Evolutionary conservation across 345 rosid genomes (phyloP).

Genomic region (Trapa incisa): DNA sequence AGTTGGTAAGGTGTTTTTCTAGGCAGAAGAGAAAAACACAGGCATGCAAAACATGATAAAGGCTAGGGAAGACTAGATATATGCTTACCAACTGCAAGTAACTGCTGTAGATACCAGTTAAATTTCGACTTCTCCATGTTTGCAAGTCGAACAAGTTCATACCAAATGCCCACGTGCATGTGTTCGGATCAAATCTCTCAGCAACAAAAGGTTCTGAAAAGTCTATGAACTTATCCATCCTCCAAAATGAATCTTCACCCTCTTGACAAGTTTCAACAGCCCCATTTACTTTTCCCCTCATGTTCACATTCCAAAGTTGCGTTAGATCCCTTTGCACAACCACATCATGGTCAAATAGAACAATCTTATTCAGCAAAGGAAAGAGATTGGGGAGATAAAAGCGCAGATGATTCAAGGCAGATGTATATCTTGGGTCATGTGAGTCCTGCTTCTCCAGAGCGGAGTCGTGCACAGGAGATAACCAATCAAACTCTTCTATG

Average conservation of each 20-base stretch:
- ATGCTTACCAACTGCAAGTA: constrained; percentile 59
- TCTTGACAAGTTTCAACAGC: constrained; percentile 82
- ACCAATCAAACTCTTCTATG: constrained; percentile 47
- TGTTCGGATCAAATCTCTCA: constrained; percentile 40
- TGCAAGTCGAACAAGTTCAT: constrained; percentile 76
- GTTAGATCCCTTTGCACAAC: constrained; percentile 76
- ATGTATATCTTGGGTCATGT: constrained; percentile 51
- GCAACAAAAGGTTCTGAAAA: constrained; percentile 59
- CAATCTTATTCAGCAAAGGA: constrained; percentile 59
- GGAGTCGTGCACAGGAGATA: constrained; percentile 42
- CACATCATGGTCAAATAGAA: constrained; percentile 85
- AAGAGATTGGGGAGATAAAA: constrained; percentile 75
- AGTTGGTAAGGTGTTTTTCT: background rate
- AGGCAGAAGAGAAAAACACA: background rate
- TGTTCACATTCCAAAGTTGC: constrained; percentile 52
- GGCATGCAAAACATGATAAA: background rate
- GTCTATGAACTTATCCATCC: constrained; percentile 47
- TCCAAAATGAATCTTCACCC: constrained; percentile 42
- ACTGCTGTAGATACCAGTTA: constrained; percentile 41
- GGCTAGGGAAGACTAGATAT: background rate
- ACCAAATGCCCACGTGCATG: constrained; percentile 95
- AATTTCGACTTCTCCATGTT: constrained; percentile 63
- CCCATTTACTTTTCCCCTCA: constrained; percentile 77
- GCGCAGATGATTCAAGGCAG: constrained; percentile 72
- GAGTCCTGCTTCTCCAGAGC: constrained; percentile 43